phyloP scores from a whole-genome alignment of 192 early-diverging fungal genomes.

The Chytriomyces confervae region DNA sequence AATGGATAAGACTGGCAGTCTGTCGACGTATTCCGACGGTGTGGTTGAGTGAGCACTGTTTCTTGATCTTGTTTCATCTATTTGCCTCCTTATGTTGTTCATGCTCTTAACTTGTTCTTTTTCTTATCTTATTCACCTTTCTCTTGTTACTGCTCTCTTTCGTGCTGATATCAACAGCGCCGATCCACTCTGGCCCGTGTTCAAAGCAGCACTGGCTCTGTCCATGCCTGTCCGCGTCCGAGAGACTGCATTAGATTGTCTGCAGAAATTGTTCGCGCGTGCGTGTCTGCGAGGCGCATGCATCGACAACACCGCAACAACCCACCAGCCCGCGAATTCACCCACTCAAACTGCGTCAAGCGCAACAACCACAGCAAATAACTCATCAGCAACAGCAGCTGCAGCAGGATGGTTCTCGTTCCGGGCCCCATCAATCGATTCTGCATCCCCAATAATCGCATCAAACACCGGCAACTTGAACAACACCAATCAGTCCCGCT shows the following conservation, averaged over 20 bases:
- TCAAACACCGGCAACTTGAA: conserved; percentile 7
- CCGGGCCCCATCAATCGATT: background rate
- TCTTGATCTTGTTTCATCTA: too few relatives aligned
- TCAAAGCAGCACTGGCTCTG: conserved; percentile 49
- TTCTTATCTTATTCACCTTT: too few relatives aligned
- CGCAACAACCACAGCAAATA: conserved; percentile 17
- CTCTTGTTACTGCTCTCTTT: too few relatives aligned
- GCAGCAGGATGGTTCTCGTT: background rate
- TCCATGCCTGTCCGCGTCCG: conserved; percentile 40
- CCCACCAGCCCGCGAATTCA: background rate
- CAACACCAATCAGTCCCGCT: conserved; percentile 29
- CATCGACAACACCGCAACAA: conserved; percentile 16
- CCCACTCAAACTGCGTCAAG: conserved; percentile 14
- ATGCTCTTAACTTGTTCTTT: too few relatives aligned
- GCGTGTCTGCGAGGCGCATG: conserved; percentile 45
- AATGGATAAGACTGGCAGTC: too few relatives aligned
- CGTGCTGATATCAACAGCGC: conserved; percentile 35
- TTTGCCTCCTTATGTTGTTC: too few relatives aligned
- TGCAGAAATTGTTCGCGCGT: conserved; percentile 64
- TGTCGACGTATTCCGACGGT: too few relatives aligned
- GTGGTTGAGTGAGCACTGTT: too few relatives aligned
- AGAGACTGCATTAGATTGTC: conserved; percentile 56
- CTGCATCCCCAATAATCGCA: background rate
- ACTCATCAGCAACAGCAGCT: background rate
- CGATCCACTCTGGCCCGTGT: conserved; percentile 58